Evolutionary conservation across 148 eudicot genomes (phyloP), one percentile per base, ranked within the genome.

Genomic region (Vaccinium corymbosum): DNA sequence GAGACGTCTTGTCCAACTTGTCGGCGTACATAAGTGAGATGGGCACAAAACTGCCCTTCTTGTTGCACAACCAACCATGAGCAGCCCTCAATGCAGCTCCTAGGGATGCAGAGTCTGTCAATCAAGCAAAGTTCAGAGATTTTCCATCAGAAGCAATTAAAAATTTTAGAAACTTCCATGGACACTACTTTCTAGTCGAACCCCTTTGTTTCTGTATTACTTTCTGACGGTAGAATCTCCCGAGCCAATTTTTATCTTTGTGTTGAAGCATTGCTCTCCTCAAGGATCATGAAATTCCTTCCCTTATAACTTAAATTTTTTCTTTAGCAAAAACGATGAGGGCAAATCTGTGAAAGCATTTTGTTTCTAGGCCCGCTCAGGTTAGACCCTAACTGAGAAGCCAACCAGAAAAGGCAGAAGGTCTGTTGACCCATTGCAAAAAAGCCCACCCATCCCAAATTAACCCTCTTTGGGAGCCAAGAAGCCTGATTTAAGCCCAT

Each of bases 41-140:
- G 13, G 97, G 97, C 53, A 95, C 91, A 87, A 95, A 95, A 2
- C 73, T 84, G 22, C 93, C 98, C 83, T 87, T 94, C 81, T 91
- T 87, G 76, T 94, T 85, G 93, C 98, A 94, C 80, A 95, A 79
- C 98, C 97, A 95, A 15, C 98, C 98, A 80, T 95, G 98, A 81
- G 98, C 98, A 32, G 98, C 98, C 89, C 98, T 90, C 74, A 95
- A 62, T 62, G 98, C 98, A 56, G 89, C 98, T 11, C 98, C 98
- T 59, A 93, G 81, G 7, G 98, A 94, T 13, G 98, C 98, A 8
- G 98, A 94, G 87, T 94, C 98, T 95, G 93, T 77, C 81, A 51
- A 29, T 32, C 2, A 0, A 83, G 35, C 76, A 49, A 76, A 51
- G 38, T 27, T 20, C 16, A 81, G 64, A 27, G 66, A 56, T 32